Evolutionary conservation across 2,329 filamentous ascomycete genomes (phyloP).

Genomic region (Hawksworthiomyces lignivorus): DNA sequence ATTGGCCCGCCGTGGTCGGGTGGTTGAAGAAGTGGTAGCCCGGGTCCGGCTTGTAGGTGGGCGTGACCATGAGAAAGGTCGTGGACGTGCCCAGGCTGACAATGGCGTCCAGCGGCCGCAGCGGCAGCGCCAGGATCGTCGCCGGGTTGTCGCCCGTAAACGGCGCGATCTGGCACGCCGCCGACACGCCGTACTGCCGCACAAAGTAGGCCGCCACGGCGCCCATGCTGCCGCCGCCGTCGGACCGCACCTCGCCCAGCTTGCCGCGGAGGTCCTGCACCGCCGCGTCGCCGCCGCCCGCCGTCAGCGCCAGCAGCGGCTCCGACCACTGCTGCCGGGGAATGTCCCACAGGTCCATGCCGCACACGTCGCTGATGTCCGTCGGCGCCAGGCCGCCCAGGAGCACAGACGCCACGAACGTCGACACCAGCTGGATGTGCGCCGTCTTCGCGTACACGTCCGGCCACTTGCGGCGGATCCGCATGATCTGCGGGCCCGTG

Average conservation of each 20-base stretch:
- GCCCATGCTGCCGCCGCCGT: conserved; percentile 75
- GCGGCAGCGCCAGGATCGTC: conserved; percentile 84
- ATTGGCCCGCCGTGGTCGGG: conserved; percentile 79
- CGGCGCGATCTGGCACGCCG: conserved; percentile 68
- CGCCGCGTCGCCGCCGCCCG: conserved; percentile 52
- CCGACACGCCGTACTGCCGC: conserved; percentile 65
- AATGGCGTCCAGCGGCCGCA: conserved; percentile 84
- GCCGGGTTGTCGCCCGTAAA: conserved; percentile 96
- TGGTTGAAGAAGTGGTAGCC: conserved; percentile 98
- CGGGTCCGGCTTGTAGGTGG: conserved; percentile 81
- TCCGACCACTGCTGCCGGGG: conserved; percentile 65
- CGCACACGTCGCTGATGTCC: conserved; percentile 90
- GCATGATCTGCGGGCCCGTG: conserved; percentile 92
- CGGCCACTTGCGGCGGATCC: conserved; percentile 73
- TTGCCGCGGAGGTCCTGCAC: conserved; percentile 63
- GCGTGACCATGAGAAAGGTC: conserved; percentile 95
- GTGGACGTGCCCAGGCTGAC: conserved; percentile 92
- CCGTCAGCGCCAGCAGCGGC: conserved; percentile 65
- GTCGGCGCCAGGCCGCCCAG: conserved; percentile 79
- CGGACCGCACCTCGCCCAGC: conserved; percentile 70
- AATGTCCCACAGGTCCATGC: conserved; percentile 96
- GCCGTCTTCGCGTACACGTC: conserved; percentile 72
- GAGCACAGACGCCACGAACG: conserved; percentile 86
- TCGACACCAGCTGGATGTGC: conserved; percentile 88
- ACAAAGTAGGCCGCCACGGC: conserved; percentile 72